Percentiles rank a stretch among this genome's conserved stretches.
These are phyloP conservation scores for Aplosporella prunicola DNA, from an alignment of 2,329 filamentous ascomycete genomes.

Conservation along the genomic window DNA sequence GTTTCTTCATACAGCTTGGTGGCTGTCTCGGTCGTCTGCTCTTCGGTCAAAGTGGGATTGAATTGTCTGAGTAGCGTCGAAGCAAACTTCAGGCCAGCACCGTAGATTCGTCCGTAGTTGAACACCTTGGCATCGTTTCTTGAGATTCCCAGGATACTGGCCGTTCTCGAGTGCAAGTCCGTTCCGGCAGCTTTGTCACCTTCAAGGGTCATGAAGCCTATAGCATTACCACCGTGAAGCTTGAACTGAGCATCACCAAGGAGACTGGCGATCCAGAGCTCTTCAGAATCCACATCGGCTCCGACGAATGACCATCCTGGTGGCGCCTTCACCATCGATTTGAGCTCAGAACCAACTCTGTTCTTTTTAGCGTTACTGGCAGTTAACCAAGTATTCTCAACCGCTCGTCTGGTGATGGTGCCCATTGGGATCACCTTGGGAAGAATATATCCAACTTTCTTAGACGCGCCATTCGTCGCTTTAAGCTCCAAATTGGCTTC, in stretches of 20 bases:
- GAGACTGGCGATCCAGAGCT: constrained; percentile 95
- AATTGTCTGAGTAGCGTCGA: constrained; percentile 85
- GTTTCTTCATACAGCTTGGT: constrained; percentile 76
- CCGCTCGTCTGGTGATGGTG: constrained; percentile 84
- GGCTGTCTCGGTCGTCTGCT: constrained; percentile 66
- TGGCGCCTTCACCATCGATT: constrained; percentile 91
- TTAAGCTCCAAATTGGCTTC: constrained; percentile 34
- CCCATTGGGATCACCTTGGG: constrained; percentile 98
- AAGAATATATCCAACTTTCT: constrained; percentile 69
- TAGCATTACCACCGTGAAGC: constrained; percentile 89
- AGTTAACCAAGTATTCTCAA: constrained; percentile 97
- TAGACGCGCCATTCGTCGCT: constrained; percentile 18
- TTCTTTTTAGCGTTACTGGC: constrained; percentile 96
- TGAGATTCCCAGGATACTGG: constrained; percentile 83
- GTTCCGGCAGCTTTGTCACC: constrained; percentile 90
- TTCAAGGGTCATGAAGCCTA: constrained; percentile 98
- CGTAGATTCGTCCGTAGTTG: constrained; percentile 98
- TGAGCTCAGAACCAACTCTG: constrained; percentile 89
- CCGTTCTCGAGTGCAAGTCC: constrained; percentile 89
- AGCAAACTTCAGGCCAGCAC: constrained; percentile 91
- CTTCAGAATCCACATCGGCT: constrained; percentile 93
- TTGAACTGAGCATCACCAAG: constrained; percentile 92
- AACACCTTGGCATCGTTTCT: constrained; percentile 95
- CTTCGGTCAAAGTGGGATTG: constrained; percentile 73
- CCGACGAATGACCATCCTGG: constrained; percentile 89